Conservation (phyloP, 305 asterid species). For the Solanum hybrid region DNA sequence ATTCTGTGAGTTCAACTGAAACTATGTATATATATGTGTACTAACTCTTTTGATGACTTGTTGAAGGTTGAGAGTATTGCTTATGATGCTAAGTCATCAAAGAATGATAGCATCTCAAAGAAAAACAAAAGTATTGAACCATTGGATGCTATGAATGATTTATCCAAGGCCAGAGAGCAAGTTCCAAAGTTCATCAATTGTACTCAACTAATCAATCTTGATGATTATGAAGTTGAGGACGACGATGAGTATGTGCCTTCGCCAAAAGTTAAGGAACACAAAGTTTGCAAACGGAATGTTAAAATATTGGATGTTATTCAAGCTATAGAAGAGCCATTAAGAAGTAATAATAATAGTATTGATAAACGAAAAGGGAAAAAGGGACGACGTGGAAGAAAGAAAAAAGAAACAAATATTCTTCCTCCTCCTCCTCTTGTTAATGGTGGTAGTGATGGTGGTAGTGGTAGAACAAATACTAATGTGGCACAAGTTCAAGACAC, state of each 20-base stretch:
- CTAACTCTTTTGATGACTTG: too few relatives aligned
- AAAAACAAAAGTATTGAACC: not conserved
- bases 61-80: too few relatives aligned
- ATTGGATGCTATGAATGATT: not conserved
- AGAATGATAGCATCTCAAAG: not conserved
- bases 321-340: not conserved
- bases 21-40: too few relatives aligned
- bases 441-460: not conserved
- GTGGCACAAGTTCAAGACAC: too few relatives aligned
- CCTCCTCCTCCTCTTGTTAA: not conserved
- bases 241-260: not conserved
- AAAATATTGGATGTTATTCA: not conserved
- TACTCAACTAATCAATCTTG: not conserved
- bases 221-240: not conserved
- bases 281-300: not conserved
- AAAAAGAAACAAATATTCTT: not conserved
- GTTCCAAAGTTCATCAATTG: not conserved
- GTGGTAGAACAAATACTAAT: too few relatives aligned
- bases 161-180: not conserved
- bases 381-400: not conserved
- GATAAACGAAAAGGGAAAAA: not conserved
- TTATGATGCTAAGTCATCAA: not conserved
- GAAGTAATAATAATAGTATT: not conserved
- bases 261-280: not conserved
- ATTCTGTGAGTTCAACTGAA: not conserved